phyloP scores from a whole-genome alignment of 2,329 filamentous ascomycete species.

The Coniochaeta sp. region DNA sequence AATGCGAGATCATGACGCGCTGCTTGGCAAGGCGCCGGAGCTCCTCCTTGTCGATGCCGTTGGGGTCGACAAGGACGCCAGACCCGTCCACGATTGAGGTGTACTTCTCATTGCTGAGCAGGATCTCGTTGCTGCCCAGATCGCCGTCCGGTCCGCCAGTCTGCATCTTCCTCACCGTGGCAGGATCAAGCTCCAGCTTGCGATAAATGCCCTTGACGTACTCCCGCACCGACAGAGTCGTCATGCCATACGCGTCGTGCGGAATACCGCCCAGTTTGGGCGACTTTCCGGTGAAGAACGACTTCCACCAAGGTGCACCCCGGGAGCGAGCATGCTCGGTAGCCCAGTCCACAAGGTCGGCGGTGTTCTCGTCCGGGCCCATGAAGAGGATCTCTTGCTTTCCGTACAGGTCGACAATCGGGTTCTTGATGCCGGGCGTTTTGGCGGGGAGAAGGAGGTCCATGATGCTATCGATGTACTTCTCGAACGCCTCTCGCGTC shows the following conservation, averaged over 20 bases:
- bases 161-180: conserved; percentile 85
- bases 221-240: conserved; percentile 89
- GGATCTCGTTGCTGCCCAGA: conserved; percentile 94
- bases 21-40: conserved; percentile 76
- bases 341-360: conserved; percentile 96
- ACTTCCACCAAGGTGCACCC: conserved; percentile 98
- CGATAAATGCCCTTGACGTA: conserved; percentile 96
- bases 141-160: conserved; percentile 96
- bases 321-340: conserved; percentile 84
- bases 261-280: conserved; percentile 94
- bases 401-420: conserved; percentile 89
- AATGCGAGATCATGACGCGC: conserved; percentile 84
- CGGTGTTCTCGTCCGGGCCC: conserved; percentile 98
- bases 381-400: conserved; percentile 97
- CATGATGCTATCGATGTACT: conserved; percentile 98
- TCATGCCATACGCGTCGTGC: conserved; percentile 96
- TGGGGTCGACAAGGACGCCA: conserved; percentile 87
- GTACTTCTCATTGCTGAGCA: conserved; percentile 94
- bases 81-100: conserved; percentile 92
- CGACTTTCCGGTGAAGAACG: conserved; percentile 98
- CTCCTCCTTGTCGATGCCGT: conserved; percentile 79
- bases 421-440: conserved; percentile 97
- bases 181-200: conserved; percentile 84
- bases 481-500: conserved; percentile 88
- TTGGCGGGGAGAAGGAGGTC: conserved; percentile 84